Percentiles rank a stretch among this genome's conserved stretches.
Evolutionary conservation across 2,329 filamentous ascomycete genomes (phyloP).

Genomic region (Lithohypha guttulata): DNA sequence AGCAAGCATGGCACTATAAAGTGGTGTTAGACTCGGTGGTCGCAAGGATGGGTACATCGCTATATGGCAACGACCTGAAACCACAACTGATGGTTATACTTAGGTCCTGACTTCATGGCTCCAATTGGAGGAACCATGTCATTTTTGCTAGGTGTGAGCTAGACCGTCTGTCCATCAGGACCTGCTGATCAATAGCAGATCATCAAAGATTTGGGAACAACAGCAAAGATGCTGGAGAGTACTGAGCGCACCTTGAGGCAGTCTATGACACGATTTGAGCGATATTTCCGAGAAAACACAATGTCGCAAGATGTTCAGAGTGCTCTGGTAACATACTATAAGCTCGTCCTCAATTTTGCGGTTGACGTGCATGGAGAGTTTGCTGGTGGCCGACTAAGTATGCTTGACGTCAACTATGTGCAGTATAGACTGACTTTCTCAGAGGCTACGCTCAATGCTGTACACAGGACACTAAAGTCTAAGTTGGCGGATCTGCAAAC

Average conservation of each 20-base stretch:
- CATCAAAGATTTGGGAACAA: slow-evolving; percentile 1
- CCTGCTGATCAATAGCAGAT: not conserved
- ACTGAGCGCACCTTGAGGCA: not conserved
- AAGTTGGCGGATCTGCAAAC: not conserved
- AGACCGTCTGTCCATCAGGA: too few species aligned
- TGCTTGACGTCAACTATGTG: not conserved
- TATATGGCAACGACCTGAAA: too few species aligned
- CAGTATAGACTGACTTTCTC: not conserved
- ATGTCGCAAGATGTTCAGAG: not conserved
- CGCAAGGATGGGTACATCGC: too few species aligned
- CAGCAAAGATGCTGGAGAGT: not conserved
- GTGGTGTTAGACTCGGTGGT: not conserved
- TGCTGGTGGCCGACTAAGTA: not conserved
- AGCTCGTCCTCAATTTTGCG: slow-evolving; percentile 1
- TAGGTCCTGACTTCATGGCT: not conserved
- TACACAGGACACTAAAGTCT: slow-evolving; percentile 1
- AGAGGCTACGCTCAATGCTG: not conserved
- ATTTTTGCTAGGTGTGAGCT: slow-evolving; percentile 1
- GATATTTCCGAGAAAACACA: not conserved
- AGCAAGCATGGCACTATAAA: slow-evolving; percentile 1
- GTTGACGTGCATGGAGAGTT: not conserved
- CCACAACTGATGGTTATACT: not conserved
- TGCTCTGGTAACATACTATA: slow-evolving; percentile 2
- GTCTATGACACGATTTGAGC: not conserved
- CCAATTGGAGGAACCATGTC: slow-evolving; percentile 3